Percentiles rank a stretch among this genome's conserved stretches.
These are phyloP conservation scores for Arabidopsis lyrata DNA, from an alignment of 441 rosid species.

Conservation along the genomic window DNA sequence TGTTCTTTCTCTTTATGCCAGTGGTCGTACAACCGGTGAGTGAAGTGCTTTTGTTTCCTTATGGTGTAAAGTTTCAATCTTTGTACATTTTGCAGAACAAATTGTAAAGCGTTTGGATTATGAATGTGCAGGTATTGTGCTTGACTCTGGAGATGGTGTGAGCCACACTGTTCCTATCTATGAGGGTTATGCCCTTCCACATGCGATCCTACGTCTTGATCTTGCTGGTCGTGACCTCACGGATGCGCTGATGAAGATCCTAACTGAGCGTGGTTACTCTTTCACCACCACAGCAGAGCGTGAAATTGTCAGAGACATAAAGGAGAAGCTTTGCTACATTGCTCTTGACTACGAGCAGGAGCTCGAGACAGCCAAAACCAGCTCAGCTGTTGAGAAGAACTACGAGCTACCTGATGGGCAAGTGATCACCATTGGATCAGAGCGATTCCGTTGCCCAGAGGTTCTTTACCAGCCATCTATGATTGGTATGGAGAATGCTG, in stretches of 20 bases:
- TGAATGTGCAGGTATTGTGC: conserved; percentile 55
- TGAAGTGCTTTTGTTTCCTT: neutral
- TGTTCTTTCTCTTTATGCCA: conserved; percentile 57
- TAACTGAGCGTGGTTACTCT: conserved; percentile 68
- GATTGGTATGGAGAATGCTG: conserved; percentile 91
- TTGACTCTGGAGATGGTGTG: conserved; percentile 73
- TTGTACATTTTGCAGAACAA: neutral
- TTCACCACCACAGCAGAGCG: conserved; percentile 70
- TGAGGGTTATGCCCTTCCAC: conserved; percentile 68
- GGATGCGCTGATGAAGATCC: conserved; percentile 65
- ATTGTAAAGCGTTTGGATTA: neutral
- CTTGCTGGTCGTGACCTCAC: conserved; percentile 74
- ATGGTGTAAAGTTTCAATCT: conserved; percentile 8
- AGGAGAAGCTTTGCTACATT: conserved; percentile 67
- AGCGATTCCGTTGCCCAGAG: conserved; percentile 90
- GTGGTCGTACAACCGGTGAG: conserved; percentile 62
- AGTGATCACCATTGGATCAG: conserved; percentile 75
- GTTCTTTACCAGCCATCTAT: conserved; percentile 89
- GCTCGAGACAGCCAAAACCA: conserved; percentile 63
- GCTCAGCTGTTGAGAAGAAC: conserved; percentile 66
- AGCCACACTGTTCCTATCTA: conserved; percentile 63
- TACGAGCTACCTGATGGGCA: conserved; percentile 77
- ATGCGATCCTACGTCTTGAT: conserved; percentile 62
- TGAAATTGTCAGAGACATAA: conserved; percentile 67
- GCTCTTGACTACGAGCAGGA: conserved; percentile 74